Conservation (phyloP, 179 eudicot genomes). For the Pouteria campechiana region DNA sequence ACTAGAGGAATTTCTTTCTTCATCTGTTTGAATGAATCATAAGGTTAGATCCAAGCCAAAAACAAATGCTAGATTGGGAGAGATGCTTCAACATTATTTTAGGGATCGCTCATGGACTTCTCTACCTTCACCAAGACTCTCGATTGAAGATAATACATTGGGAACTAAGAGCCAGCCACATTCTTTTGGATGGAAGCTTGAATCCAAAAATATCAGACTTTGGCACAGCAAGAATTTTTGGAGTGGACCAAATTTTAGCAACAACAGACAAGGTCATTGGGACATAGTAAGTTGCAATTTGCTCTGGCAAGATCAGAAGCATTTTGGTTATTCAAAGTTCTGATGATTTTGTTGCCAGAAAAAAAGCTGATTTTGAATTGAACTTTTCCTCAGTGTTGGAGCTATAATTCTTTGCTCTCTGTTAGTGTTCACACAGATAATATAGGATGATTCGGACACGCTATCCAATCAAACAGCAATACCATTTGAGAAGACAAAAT, state of each 20-base stretch:
- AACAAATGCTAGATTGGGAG: slow-evolving; percentile 1
- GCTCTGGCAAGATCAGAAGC: too few relatives aligned
- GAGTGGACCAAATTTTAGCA: slow-evolving; percentile 1
- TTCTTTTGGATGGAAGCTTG: slow-evolving; percentile 9
- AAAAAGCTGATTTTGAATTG: too few relatives aligned
- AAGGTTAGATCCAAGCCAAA: not conserved
- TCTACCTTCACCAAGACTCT: slow-evolving; percentile 18
- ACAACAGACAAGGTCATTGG: slow-evolving; percentile 7
- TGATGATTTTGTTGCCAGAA: too few relatives aligned
- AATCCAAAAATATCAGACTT: slow-evolving; percentile 16
- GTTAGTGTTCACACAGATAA: too few relatives aligned
- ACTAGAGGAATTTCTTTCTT: too few relatives aligned
- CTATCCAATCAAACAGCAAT: too few relatives aligned
- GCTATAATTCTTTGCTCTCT: too few relatives aligned
- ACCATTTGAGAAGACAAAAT: too few relatives aligned
- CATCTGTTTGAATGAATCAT: too few relatives aligned
- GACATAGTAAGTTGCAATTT: slow-evolving; percentile 16
- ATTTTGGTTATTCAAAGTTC: too few relatives aligned
- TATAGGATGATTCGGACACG: too few relatives aligned
- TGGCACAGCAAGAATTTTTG: slow-evolving; percentile 13
- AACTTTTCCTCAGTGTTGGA: too few relatives aligned
- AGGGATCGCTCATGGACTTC: slow-evolving; percentile 14
- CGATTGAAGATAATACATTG: slow-evolving; percentile 12
- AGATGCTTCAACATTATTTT: slow-evolving; percentile 6
- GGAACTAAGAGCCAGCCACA: slow-evolving; percentile 11